These are phyloP conservation scores for Phaeomoniella chlamydospora DNA, from an alignment of 2,329 filamentous ascomycete species.

Conservation along the genomic window DNA sequence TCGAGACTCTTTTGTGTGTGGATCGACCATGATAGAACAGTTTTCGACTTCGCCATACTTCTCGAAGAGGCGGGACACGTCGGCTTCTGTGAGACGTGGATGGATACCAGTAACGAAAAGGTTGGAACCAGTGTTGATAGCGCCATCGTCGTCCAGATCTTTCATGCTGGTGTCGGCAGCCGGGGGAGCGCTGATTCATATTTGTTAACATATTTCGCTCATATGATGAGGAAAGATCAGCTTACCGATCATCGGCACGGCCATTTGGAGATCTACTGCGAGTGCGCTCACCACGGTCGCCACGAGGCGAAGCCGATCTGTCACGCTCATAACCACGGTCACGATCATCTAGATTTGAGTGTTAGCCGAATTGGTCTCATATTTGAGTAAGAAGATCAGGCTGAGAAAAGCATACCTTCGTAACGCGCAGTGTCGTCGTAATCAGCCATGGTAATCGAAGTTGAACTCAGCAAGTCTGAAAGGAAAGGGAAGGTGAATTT, in stretches of 20 bases:
- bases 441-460: slow-evolving; percentile 30
- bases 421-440: slow-evolving; percentile 53
- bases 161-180: slow-evolving; percentile 31
- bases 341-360: slow-evolving; percentile 32
- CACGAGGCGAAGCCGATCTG: slow-evolving; percentile 51
- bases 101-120: slow-evolving; percentile 98
- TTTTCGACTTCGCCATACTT: slow-evolving; percentile 98
- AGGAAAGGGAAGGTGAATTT: not conserved
- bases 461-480: slow-evolving; percentile 6
- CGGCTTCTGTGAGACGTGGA: slow-evolving; percentile 74
- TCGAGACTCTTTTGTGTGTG: slow-evolving; percentile 95
- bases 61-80: slow-evolving; percentile 90
- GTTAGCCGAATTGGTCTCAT: too few species aligned
- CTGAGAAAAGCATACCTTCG: slow-evolving; percentile 46
- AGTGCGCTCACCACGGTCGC: slow-evolving; percentile 39
- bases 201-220: too few species aligned
- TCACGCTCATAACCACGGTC: slow-evolving; percentile 49
- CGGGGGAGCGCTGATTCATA: slow-evolving; percentile 31
- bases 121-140: slow-evolving; percentile 88
- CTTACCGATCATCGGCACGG: slow-evolving; percentile 38
- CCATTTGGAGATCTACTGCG: slow-evolving; percentile 52
- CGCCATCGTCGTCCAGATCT: slow-evolving; percentile 48
- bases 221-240: slow-evolving; percentile 6
- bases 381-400: too few species aligned
- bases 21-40: slow-evolving; percentile 99